Base-by-base conservation (phyloP, 768 basidiomycete genomes). In the Lactifluus hygrophoroides region DNA sequence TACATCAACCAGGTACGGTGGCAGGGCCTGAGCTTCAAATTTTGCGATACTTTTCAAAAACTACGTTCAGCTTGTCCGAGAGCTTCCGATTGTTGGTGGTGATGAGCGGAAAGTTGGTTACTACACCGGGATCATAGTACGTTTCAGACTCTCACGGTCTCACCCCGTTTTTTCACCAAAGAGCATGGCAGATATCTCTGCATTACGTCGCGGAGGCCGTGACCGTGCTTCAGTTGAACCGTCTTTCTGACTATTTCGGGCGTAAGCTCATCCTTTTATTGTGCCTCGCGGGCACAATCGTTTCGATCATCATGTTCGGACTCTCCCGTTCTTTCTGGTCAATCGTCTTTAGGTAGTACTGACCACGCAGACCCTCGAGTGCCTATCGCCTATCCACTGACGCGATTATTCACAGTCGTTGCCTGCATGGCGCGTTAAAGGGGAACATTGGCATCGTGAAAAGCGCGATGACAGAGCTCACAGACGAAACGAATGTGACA, bases 401-500 rank as follows among this genome's bases (percentile, higher is more conserved):
- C 38, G 86, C 86, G 64, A 77, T 83, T 5, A 21, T 34, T 2
- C n/a, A 13, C 32, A 49, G 48, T 19, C 51, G 51, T 25, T 40
- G 21, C 11, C 63, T 74, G 2, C 67, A 70, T 23, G 75, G 73
- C 11, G 17, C 68, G 5, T 60, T 76, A 28, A 75, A 75, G 46
- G 74, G 76, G 4, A 73, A 76, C 37, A 11, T 69, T 3, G 72
- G 72, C 16, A 67, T 69, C 32, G 64, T 65, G 42, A 68, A 68
- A 35, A 63, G 60, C 34, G 54, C 59, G 47, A 56, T 67, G 30
- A 37, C 59, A 64, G 73, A 75, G 53, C 67, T 86, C 34, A 82
- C 84, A 0, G 83, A 86, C 65, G 69, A 76, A 0, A 78, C 80
- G 0, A 86, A 86, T 64, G 74, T 76, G 45, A 75, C 76, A 14